Base-by-base conservation (phyloP, 176 grass and related monocot genomes). In the Raddia distichophylla region DNA sequence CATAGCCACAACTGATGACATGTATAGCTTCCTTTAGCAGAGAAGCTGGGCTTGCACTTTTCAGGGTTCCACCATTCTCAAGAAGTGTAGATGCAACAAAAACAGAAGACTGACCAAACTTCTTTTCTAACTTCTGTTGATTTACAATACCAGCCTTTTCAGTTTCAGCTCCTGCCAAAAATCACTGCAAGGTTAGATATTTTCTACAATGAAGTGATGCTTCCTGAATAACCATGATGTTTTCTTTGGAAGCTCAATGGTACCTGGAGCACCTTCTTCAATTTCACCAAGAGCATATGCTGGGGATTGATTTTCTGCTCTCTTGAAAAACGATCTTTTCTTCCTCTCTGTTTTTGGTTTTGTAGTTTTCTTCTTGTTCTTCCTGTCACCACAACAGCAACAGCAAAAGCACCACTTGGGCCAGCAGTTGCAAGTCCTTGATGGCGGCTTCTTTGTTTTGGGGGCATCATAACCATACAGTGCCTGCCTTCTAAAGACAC, bases 381-480 rank as follows among this genome's bases (percentile, higher is more conserved):
- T 87, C 69, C 60, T 94, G 47, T 69, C 71, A 68, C 78, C 35
- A 63, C 67, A 91, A 43, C 86, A 97, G 61, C 44, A 85, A 75
- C 86, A 90, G 64, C 82, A 63, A 63, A 63, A 89, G 84, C 91
- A 97, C 94, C 94, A 97, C 46, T 91, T 97, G 18, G 94, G 91
- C 89, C 89, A 97, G 84, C 94, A 97, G 32, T 93, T 93, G 84
- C 94, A 97, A 60, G 91, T 93, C 82, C 91, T 93, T 6, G 84
- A 89, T 5, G 94, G 94, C 10, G 91, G 89, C 69, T 93, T 97
- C 84, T 97, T 97, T 20, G 85, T 78, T 82, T 97, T 97, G 4
- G 94, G 94, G 44, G 94, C 94, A 86, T 97, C 94, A 74, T 73
- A 89, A 83, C 94, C 94, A 86, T 93, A 93, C 14, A 97, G 51